Evolutionary conservation across 805 yeast genomes (phyloP), one percentile per base, ranked within the genome.

Genomic region (Cyberlindnera bimundalis): DNA sequence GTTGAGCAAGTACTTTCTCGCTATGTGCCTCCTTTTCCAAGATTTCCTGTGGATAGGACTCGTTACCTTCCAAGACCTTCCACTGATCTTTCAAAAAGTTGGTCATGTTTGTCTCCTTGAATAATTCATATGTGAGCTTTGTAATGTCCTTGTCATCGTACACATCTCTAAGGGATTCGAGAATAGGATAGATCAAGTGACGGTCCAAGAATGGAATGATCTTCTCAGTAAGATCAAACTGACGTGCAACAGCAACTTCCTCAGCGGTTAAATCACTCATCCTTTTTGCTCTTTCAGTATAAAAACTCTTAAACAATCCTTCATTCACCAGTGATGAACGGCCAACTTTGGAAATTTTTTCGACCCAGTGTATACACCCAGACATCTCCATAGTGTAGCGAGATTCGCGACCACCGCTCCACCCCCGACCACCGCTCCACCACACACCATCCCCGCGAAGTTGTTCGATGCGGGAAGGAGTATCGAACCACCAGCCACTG

Each of bases 141-240:
- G 71, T 65, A 40, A 78, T 63, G 44, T 66, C 68, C 42, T 62
- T 55, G 38, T 66, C 71, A 44, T 69, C 72, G 54, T 75, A 71
- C 25, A 74, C 58, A 43, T 65, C 64, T 24, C 68, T 66, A 37
- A 71, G 64, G 33, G 69, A 70, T 55, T 73, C 78, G 23, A 76
- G 58, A 50, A 79, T 59, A 33, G 78, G 78, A 47, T 71, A 76
- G 42, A 73, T 65, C 57, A 81, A 61, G 52, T 78, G 83, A 46
- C 84, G 70, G 61, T 81, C 87, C 52, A 81, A 61, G 53, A 76
- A 80, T 32, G 78, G 78, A 46, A 74, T 63, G 46, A 80, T 59
- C 58, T 73, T 71, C 37, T 65, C 64, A 9, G 82, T 74, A 55
- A 79, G 60, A 51, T 79, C 84, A 58, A 73, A 73, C 48, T 71